These are phyloP conservation scores for Neurospora sp. DNA, from an alignment of 495 filamentous ascomycete species.

Conservation along the genomic window DNA sequence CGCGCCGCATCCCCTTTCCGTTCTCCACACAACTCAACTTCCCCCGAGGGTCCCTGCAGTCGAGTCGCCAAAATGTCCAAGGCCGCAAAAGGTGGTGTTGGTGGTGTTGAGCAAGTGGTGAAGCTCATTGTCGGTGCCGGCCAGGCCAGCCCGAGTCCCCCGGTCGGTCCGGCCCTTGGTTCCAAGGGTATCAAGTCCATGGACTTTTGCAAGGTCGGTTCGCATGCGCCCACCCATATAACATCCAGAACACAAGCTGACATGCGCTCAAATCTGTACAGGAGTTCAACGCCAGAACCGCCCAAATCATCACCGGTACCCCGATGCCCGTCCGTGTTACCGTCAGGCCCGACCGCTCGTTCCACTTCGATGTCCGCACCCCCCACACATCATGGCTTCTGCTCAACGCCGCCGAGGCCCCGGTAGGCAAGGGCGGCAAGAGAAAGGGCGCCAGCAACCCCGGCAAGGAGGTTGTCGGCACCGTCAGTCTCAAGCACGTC, in stretches of 20 bases:
- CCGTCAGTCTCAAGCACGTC: slow-evolving; percentile 85
- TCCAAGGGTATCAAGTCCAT: slow-evolving; percentile 98
- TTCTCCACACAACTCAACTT: neutral
- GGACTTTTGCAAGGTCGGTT: slow-evolving; percentile 94
- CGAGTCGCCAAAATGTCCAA: slow-evolving; percentile 58
- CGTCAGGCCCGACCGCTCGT: slow-evolving; percentile 86
- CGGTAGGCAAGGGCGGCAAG: slow-evolving; percentile 61
- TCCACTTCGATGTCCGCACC: slow-evolving; percentile 87
- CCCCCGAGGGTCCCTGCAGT: neutral
- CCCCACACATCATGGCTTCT: slow-evolving; percentile 84
- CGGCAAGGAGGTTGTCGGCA: slow-evolving; percentile 69
- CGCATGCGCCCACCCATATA: neutral
- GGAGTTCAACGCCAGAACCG: slow-evolving; percentile 97
- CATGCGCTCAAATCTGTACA: slow-evolving; percentile 22
- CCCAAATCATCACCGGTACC: slow-evolving; percentile 70
- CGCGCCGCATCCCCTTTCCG: neutral
- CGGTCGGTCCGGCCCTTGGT: slow-evolving; percentile 91
- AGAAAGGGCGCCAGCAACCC: slow-evolving; percentile 68
- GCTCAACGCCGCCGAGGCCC: slow-evolving; percentile 68
- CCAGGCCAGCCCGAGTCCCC: slow-evolving; percentile 93
- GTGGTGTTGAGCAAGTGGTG: slow-evolving; percentile 64
- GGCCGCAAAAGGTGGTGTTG: slow-evolving; percentile 50
- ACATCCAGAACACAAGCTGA: neutral
- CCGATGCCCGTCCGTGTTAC: slow-evolving; percentile 86
- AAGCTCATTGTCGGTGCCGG: slow-evolving; percentile 97